Evolutionary conservation across 768 basidiomycete genomes (phyloP).

Genomic region (Boletus insuetus): DNA sequence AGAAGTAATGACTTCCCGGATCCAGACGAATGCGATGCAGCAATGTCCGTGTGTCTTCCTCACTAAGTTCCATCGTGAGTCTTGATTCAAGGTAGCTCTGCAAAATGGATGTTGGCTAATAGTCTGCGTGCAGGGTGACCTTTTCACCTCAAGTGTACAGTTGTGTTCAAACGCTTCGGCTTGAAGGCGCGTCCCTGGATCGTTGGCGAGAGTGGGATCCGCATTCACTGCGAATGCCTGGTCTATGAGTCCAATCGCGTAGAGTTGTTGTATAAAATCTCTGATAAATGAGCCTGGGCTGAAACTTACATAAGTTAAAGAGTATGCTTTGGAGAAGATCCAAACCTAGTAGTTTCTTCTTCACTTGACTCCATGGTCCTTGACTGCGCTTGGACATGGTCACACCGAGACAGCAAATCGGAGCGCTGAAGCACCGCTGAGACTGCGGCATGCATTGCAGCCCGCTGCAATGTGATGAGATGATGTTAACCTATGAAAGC

Average conservation of each 20-base stretch:
- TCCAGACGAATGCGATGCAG: conserved; percentile 51
- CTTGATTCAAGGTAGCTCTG: conserved; percentile 53
- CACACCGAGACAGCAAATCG: conserved; percentile 56
- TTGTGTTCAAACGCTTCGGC: conserved; percentile 61
- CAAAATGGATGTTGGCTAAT: conserved; percentile 5
- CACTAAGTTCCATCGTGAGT: conserved; percentile 47
- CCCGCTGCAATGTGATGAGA: conserved; percentile 28
- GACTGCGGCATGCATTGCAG: conserved; percentile 50
- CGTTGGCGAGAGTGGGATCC: conserved; percentile 50
- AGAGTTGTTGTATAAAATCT: conserved; percentile 48
- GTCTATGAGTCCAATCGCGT: conserved; percentile 54
- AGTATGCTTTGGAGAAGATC: not conserved
- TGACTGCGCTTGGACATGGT: conserved; percentile 41
- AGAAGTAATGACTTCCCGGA: conserved; percentile 51
- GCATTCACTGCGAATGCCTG: conserved; percentile 47
- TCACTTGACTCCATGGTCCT: conserved; percentile 15
- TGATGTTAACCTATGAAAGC: not conserved
- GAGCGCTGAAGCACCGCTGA: conserved; percentile 46
- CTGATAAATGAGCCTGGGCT: conserved; percentile 28
- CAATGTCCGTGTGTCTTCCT: conserved; percentile 36
- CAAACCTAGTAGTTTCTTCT: conserved; percentile 25
- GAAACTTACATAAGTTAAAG: conserved; percentile 9
- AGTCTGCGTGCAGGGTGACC: not conserved
- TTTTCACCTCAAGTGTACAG: conserved; percentile 54
- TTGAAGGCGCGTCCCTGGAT: conserved; percentile 47